Base-by-base conservation (phyloP, 768 basidiomycete species). In the Russula griseocarnosa region DNA sequence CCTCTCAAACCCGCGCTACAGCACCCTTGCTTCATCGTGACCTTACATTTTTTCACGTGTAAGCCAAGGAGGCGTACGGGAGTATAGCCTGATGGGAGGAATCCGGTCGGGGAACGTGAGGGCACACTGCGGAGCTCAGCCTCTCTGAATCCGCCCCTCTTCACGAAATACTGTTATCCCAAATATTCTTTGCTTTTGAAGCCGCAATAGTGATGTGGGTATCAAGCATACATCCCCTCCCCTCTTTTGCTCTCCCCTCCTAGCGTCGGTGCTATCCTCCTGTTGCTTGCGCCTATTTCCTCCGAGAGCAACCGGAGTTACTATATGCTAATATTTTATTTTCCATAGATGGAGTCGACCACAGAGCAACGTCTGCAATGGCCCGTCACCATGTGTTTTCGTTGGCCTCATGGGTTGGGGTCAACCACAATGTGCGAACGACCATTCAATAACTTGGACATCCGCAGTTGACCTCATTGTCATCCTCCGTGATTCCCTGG, bases 61-160 rank as follows among this genome's bases (percentile, higher is more conserved):
- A 24, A n/a, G 11, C 28, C 54, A 46, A 28, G 36, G 52, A n/a
- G 58, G 49, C 26, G 26, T 60, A 36, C 53, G 58, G n/a, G 58
- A 54, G 40, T 54, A 38, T 53, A 4, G 18, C 63, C 55, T 32
- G 52, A 63, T 63, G 57, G 51, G 26, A 24, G 53, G 53, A 64
- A 64, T 60, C 58, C 38, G 58, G 58, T 64, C 63, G 63, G 53
- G 55, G 58, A 50, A 64, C 36, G 54, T 55, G 63, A 59, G 63
- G 58, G 28, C 58, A 49, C 63, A 58, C n/a, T 47, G 16, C 46
- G 58, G 32, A 59, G 22, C 51, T 59, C 42, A 28, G 42, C 62
- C 51, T 50, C 44, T 34, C 46, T 64, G 44, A 55, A 59, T 34
- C 58, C 44, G 46, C 42, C 32, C 44, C 46, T 47, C 58, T 59